A percentile compares a stretch with the other conserved stretches of the same genome.
Conservation (phyloP, 1,139 yeast genomes). For the Blastobotrys niveus region DNA sequence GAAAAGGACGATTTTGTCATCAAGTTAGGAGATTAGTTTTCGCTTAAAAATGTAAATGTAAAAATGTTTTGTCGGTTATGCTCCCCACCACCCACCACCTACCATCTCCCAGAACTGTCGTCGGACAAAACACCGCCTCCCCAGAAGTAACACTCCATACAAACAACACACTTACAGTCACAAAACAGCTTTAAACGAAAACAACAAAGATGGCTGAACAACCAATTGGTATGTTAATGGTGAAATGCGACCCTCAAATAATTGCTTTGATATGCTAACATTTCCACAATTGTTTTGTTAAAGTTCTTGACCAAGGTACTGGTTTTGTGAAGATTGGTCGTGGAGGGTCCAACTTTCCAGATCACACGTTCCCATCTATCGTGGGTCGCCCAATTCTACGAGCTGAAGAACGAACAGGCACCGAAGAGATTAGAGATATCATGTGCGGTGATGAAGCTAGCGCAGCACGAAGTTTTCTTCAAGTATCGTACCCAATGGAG, state of each 20-base stretch:
- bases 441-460: constrained; percentile 98
- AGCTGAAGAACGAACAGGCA: constrained; percentile 84
- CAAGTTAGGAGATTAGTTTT: constrained; percentile 1
- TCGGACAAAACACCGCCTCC: no score
- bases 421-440: constrained; percentile 61
- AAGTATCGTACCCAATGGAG: constrained; percentile 96
- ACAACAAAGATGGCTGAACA: constrained; percentile 35
- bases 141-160: no score
- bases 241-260: not conserved
- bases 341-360: constrained; percentile 97
- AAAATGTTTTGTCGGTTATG: not conserved
- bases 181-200: not conserved
- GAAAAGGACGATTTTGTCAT: not conserved
- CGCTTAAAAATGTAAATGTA: constrained; percentile 3
- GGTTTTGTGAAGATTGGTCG: constrained; percentile 87
- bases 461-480: constrained; percentile 81
- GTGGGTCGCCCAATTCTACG: constrained; percentile 96
- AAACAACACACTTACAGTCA: not conserved
- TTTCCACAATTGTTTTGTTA: not conserved
- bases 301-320: constrained; percentile 96
- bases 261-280: not conserved
- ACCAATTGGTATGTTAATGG: constrained; percentile 48
- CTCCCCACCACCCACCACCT: not conserved
- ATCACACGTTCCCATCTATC: constrained; percentile 94
- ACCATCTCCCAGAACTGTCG: no score